Base-by-base conservation (phyloP, 2,329 filamentous ascomycete species). In the Chalara sp. region DNA sequence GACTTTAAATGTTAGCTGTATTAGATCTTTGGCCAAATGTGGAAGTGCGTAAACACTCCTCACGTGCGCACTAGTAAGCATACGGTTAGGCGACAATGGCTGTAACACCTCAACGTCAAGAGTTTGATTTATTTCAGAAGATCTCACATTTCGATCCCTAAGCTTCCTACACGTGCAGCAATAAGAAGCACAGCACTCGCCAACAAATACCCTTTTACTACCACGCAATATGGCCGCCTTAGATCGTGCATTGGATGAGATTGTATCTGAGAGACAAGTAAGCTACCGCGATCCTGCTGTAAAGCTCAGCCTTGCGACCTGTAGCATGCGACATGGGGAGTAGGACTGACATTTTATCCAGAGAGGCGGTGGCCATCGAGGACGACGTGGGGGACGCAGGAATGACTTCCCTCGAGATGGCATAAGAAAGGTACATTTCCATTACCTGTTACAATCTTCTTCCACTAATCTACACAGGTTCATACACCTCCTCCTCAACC, bases 361-460 rank as follows among this genome's bases (percentile, higher is more conserved):
- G 61, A 58, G 61, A 59, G 56, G 58, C 52, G 58, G 61, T 53
- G 58, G 62, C 49, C 53, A 55, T 57, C 58, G 62, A 55, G 60
- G 59, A 55, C 58, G 61, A 53, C 57, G 62, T 51, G 62, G 61
- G 53, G 61, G 60, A 47, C 63, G 61, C 50, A 64, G 63, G 58
- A 59, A 59, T 56, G 64, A 75, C 44, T 84, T 79, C 62, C 86
- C 87, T 65, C 85, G 87, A 72, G 88, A 93, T 72, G 88, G 88
- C 72, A 80, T 92, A 68, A 91, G 85, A 90, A 95, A 95, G 89
- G 89, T 92, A 69, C 44, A 65, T 39, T 12, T 7, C 4, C 11
- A 6, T 11, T 21, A 32, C 48, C 7, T 33, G n/a, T 12, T 41
- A 4, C 13, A 32, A 7, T 45, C 44, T 40, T 35, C 37, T 43